Evolutionary conservation across 1,284 basidiomycete species (phyloP).

Genomic region (Neotropicomus parvogracilis): DNA sequence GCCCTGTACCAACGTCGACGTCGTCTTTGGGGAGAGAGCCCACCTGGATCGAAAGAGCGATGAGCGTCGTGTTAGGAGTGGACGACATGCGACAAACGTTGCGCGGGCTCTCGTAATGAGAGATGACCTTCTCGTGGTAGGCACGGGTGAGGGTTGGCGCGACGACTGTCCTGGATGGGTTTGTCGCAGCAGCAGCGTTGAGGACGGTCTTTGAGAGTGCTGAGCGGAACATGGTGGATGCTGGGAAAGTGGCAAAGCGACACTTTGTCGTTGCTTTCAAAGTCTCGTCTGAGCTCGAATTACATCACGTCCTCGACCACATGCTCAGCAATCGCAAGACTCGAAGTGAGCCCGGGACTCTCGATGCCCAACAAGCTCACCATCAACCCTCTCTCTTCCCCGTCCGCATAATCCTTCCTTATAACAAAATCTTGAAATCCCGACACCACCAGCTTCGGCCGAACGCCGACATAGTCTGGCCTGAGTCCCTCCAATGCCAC

Average conservation of each 20-base stretch:
- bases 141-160: conserved; percentile 55
- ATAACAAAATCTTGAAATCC: conserved; percentile 87
- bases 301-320: conserved; percentile 59
- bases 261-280: conserved; percentile 11
- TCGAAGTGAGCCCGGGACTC: conserved; percentile 73
- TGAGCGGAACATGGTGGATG: conserved; percentile 65
- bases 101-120: conserved; percentile 92
- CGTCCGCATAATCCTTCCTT: conserved; percentile 48
- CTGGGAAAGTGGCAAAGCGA: conserved; percentile 25
- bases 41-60: conserved; percentile 59
- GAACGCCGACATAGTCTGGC: conserved; percentile 89
- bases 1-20: conserved; percentile 90
- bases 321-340: conserved; percentile 70
- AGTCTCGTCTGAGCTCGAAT: conserved; percentile 30
- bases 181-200: conserved; percentile 42
- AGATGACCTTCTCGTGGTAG: conserved; percentile 93
- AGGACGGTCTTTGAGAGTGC: conserved; percentile 50
- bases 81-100: conserved; percentile 63
- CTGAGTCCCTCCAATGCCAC: conserved; percentile 64
- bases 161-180: conserved; percentile 37
- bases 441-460: conserved; percentile 84
- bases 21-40: conserved; percentile 94
- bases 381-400: conserved; percentile 45
- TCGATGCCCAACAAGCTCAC: conserved; percentile 77
- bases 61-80: conserved; percentile 45